phyloP scores from a whole-genome alignment of 257 asterid species.

The Petunia axillaris region DNA sequence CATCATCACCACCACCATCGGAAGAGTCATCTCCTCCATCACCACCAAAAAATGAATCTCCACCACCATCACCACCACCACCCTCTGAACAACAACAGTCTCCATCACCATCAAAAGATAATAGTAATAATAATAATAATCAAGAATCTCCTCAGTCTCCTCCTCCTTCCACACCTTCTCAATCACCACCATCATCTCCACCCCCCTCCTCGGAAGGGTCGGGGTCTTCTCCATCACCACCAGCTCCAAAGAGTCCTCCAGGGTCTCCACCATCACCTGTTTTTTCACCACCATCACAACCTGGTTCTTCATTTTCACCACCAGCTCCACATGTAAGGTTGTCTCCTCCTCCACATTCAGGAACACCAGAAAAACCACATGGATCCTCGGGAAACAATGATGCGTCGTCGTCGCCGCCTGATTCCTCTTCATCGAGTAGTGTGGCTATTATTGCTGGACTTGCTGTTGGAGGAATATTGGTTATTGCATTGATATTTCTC shows the following conservation, averaged over 20 bases:
- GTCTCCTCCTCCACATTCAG: slow-evolving; percentile 21
- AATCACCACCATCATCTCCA: slow-evolving; percentile 29
- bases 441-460: slow-evolving; percentile 35
- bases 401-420: slow-evolving; percentile 26
- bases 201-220: slow-evolving; percentile 23
- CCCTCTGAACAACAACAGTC: slow-evolving; percentile 23
- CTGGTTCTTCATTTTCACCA: background rate
- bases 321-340: slow-evolving; percentile 13
- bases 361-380: background rate
- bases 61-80: slow-evolving; percentile 26
- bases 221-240: slow-evolving; percentile 4
- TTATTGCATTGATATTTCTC: slow-evolving; percentile 35
- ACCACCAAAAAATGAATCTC: background rate
- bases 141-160: slow-evolving; percentile 21
- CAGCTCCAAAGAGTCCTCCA: slow-evolving; percentile 2
- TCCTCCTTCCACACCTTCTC: background rate
- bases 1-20: slow-evolving; percentile 29
- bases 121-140: background rate
- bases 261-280: slow-evolving; percentile 25
- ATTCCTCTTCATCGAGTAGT: slow-evolving; percentile 20
- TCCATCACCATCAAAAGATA: slow-evolving; percentile 22
- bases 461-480: slow-evolving; percentile 27
- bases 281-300: slow-evolving; percentile 29
- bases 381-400: background rate
- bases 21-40: slow-evolving; percentile 13